These are phyloP conservation scores for Maudiozyma saulgeensis DNA, from an alignment of 805 yeast species.

Conservation along the genomic window DNA sequence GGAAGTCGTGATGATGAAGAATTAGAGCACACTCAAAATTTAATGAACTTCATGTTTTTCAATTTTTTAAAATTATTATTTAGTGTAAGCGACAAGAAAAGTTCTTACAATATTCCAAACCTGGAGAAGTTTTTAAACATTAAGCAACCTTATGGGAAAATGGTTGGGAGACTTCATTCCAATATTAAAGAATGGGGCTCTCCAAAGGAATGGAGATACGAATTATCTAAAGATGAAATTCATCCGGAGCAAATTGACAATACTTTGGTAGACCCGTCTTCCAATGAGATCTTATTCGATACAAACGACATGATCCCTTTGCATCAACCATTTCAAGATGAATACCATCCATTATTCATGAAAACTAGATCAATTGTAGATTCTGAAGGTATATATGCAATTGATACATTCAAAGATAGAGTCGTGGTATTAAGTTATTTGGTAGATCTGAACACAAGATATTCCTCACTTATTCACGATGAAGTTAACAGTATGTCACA, in stretches of 20 bases:
- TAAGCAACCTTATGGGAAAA: constrained; percentile 15
- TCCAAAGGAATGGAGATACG: constrained; percentile 23
- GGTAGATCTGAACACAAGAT: constrained; percentile 18
- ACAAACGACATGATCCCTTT: constrained; percentile 14
- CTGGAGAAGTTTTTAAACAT: constrained; percentile 11
- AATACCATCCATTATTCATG: constrained; percentile 18
- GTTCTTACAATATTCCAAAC: constrained; percentile 1
- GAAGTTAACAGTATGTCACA: constrained; percentile 22
- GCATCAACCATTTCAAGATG: constrained; percentile 7
- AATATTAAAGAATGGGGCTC: constrained; percentile 22
- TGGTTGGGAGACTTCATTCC: constrained; percentile 16
- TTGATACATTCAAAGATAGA: constrained; percentile 20
- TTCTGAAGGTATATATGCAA: constrained; percentile 17
- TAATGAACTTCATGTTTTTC: constrained; percentile 21
- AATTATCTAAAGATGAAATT: background rate
- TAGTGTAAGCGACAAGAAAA: constrained; percentile 1
- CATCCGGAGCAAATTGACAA: constrained; percentile 6
- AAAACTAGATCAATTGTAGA: constrained; percentile 11
- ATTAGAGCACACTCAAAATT: constrained; percentile 17
- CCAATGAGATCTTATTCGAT: constrained; percentile 15
- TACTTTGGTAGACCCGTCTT: constrained; percentile 11
- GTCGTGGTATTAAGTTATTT: constrained; percentile 17
- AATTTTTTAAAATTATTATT: constrained; percentile 19
- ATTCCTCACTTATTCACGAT: constrained; percentile 21
- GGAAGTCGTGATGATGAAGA: constrained; percentile 6